Base-by-base conservation (phyloP, 2,329 filamentous ascomycete genomes). In the Cercospora brassicicola region DNA sequence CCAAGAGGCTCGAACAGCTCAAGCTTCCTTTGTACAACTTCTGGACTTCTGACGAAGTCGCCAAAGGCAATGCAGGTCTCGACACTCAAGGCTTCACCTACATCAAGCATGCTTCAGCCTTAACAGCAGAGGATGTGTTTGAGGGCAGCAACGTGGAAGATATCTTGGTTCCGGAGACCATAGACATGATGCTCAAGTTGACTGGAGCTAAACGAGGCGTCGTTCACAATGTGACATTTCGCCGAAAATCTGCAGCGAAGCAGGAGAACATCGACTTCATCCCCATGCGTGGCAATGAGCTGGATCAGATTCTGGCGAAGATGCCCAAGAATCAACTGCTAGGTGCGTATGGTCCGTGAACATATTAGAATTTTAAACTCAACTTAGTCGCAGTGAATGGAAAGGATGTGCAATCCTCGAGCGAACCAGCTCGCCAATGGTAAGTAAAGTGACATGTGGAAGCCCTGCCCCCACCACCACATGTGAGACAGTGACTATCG, bases 61-160 rank as follows among this genome's bases (percentile, higher is more conserved):
- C 67, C 13, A 63, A 56, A 26, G 70, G 70, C 3, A 36, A 42
- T n/a, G 60, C 59, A 26, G 67, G 67, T 11, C 62, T 72, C n/a
- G 71, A 72, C 28, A 57, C 56, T 5, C 67, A 71, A 33, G 65
- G 62, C 13, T 72, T 72, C 63, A 68, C 71, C 0, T 69, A 69
- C 11, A 36, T 69, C 7, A 55, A 69, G 2, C 66, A 71, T 62
- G 30, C 31, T 4, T 72, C 62, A 10, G 39, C 60, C 0, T 30
- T 71, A 11, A 57, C 60, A 5, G 31, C 36, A 5, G 69, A 69
- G 10, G 60, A 69, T 15, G 45, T 72, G 6, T 56, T 71, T 7
- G 36, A 68, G n/a, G 69, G 61, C 26, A 68, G 36, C 2, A 71
- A 69, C 10, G 69, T 55, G 3, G 71, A 72, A 18, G 62, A 69